Base-by-base conservation (phyloP, 225 moss, liverwort and hornwort genomes). In the Marchantia polymorpha region DNA sequence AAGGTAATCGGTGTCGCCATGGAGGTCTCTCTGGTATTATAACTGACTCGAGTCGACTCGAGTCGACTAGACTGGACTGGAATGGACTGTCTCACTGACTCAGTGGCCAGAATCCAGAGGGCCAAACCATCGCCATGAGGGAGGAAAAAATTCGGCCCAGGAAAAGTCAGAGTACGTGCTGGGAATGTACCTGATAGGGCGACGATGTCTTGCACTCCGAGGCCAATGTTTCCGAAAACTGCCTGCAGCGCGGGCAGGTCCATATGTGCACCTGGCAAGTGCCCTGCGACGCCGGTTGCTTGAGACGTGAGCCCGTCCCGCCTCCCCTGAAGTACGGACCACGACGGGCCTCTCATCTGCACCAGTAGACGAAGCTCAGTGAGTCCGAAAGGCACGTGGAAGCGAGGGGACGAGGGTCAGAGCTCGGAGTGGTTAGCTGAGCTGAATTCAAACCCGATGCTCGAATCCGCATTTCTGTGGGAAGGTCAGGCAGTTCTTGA, bases 321-420 rank as follows among this genome's bases (percentile, higher is more conserved):
- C 39, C 93, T 88, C 20, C 93, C 93, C 14, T 85, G 81, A 5
- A 72, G 79, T 26, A 89, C 86, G 50, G 77, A 48, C 83, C 89
- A 92, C 23, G 85, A 84, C 2, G 90, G 87, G 7, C 92, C 93
- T 66, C 93, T 89, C 78, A 91, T 86, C 90, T 94, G 85, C 76
- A 67, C 22, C 60, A 50, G 26, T 11, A 66, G 39, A 39, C 39
- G 39, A 39, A 39, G 39, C 39, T 39, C 39, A 39, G 39, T 39
- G 39, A 39, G 39, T 39, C 39, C 39, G 39, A 39, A 39, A 39
- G 39, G 39, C 39, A 39, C 39, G 39, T 39, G 39, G 39, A 39
- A 39, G 39, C 39, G 39, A 39, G 39, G 39, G 39, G 39, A 39
- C 3, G 39, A 39, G 39, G 39, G 39, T 39, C 39, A 6, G 53